These are phyloP conservation scores for Verticillium albo-atrum DNA, from an alignment of 2,329 filamentous ascomycete genomes.

Conservation along the genomic window DNA sequence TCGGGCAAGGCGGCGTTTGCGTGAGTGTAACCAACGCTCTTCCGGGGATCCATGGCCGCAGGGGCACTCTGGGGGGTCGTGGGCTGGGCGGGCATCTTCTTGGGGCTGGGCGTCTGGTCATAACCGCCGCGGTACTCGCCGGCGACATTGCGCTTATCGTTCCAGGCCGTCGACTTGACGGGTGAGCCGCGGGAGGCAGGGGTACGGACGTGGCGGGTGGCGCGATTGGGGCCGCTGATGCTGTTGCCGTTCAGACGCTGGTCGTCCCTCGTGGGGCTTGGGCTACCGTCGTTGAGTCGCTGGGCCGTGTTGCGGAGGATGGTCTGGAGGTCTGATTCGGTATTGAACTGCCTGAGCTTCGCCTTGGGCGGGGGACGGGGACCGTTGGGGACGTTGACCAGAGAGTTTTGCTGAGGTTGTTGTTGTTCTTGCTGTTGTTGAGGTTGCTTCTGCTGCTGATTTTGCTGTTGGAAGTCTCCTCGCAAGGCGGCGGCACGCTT, in stretches of 20 bases:
- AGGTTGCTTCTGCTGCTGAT: constrained; percentile 1
- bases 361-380: constrained; percentile 13
- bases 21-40: background rate
- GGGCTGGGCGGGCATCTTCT: background rate
- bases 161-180: constrained; percentile 1
- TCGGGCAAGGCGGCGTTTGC: background rate
- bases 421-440: background rate
- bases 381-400: constrained; percentile 4
- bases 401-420: background rate
- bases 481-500: constrained; percentile 11
- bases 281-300: constrained; percentile 37
- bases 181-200: constrained; percentile 15
- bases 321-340: constrained; percentile 44
- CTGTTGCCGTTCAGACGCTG: constrained; percentile 1
- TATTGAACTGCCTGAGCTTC: constrained; percentile 22
- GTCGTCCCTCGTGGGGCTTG: constrained; percentile 9
- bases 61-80: background rate
- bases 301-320: constrained; percentile 51
- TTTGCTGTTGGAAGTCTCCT: constrained; percentile 8
- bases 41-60: background rate
- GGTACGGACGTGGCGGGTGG: constrained; percentile 23
- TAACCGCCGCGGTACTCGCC: background rate
- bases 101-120: constrained; percentile 1
- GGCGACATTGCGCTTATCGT: background rate
- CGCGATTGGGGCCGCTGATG: constrained; percentile 13